These are phyloP conservation scores for Didymella glomerata DNA, from an alignment of 2,329 filamentous ascomycete genomes.

Conservation along the genomic window DNA sequence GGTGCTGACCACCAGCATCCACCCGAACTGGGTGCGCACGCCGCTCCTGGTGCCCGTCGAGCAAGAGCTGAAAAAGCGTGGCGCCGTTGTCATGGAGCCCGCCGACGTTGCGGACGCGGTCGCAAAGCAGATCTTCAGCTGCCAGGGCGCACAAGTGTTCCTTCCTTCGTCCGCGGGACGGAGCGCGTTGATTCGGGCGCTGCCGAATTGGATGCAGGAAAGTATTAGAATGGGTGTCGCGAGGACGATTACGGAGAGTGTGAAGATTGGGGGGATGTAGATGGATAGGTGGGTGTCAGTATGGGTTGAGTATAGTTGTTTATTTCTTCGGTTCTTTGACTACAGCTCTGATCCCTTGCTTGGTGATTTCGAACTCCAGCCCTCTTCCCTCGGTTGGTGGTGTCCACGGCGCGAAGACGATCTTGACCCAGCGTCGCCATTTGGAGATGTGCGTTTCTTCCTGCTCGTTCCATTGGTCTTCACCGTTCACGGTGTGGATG, in stretches of 20 bases:
- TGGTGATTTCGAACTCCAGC: constrained; percentile 75
- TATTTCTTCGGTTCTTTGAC: constrained; percentile 22
- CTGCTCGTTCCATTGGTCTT: constrained; percentile 53
- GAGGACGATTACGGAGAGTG: constrained; percentile 27
- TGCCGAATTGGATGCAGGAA: constrained; percentile 61
- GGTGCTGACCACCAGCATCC: constrained; percentile 54
- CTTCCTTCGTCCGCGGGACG: constrained; percentile 37
- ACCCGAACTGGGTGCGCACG: constrained; percentile 55
- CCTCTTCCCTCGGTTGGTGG: constrained; percentile 61
- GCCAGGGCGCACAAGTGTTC: constrained; percentile 53
- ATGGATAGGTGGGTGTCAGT: too few species aligned
- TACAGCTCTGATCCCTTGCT: constrained; percentile 39
- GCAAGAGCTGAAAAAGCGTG: constrained; percentile 42
- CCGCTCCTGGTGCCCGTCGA: constrained; percentile 50
- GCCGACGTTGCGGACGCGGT: constrained; percentile 53
- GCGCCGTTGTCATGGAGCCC: constrained; percentile 49
- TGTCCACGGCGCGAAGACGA: constrained; percentile 87
- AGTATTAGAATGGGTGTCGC: constrained; percentile 31
- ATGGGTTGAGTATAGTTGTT: too few species aligned
- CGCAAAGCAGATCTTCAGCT: constrained; percentile 52
- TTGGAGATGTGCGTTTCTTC: constrained; percentile 58
- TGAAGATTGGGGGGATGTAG: constrained; percentile 10
- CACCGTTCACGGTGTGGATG: constrained; percentile 39
- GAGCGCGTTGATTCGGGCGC: constrained; percentile 52
- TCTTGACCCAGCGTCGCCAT: constrained; percentile 82